Evolutionary conservation across 768 basidiomycete species (phyloP).

Genomic region (Pleurotus cornucopiae): DNA sequence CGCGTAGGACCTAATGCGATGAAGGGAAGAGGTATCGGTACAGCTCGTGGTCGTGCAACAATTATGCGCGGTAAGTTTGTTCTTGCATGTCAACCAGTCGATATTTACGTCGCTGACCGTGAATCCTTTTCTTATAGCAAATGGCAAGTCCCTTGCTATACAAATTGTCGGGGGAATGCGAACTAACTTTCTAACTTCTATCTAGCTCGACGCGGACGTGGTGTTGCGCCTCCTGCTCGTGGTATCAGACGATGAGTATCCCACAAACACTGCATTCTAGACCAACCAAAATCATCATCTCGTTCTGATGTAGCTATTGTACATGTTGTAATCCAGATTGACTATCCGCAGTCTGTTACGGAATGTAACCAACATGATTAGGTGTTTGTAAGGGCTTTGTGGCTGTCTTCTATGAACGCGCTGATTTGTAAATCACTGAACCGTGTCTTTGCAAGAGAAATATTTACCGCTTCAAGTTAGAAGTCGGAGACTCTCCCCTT

Average conservation of each 20-base stretch:
- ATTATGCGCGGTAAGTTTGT: slow-evolving; percentile 82
- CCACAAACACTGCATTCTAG: slow-evolving; percentile 10
- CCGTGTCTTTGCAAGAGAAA: too few species aligned
- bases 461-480: slow-evolving; percentile 23
- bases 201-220: slow-evolving; percentile 83
- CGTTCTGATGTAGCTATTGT: slow-evolving; percentile 1
- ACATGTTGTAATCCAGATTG: neutral
- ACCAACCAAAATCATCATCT: slow-evolving; percentile 2
- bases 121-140: slow-evolving; percentile 46
- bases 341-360: neutral
- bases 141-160: slow-evolving; percentile 48
- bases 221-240: slow-evolving; percentile 64
- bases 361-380: too few species aligned
- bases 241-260: slow-evolving; percentile 73
- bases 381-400: too few species aligned
- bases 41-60: slow-evolving; percentile 96
- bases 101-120: slow-evolving; percentile 14
- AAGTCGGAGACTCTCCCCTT: slow-evolving; percentile 89
- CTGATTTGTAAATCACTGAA: too few species aligned
- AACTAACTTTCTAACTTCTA: slow-evolving; percentile 9
- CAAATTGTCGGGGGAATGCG: slow-evolving; percentile 86
- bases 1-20: slow-evolving; percentile 97
- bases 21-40: slow-evolving; percentile 98
- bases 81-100: slow-evolving; percentile 5
- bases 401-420: too few species aligned